A percentile compares a stretch with the other conserved stretches of the same genome.
phyloP scores from a whole-genome alignment of 2,329 filamentous ascomycete species.

The Verticillium dahliae region DNA sequence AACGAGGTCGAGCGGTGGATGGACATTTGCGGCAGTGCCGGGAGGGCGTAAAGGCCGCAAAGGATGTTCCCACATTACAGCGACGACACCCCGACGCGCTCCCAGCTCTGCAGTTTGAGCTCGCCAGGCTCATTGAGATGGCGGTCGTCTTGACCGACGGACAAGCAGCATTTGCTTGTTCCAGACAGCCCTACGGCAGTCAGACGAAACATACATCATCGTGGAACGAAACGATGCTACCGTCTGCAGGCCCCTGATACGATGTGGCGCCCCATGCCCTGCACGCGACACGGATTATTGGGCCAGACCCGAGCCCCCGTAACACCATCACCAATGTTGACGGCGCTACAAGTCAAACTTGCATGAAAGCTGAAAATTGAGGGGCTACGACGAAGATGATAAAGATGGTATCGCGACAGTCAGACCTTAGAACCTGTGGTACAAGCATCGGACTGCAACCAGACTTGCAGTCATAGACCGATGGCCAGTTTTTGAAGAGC shows the following conservation, averaged over 20 bases:
- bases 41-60: conserved; percentile 24
- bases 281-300: background rate
- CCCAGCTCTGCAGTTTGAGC: no score
- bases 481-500: background rate
- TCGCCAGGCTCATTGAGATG: no score
- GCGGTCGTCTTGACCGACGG: no score
- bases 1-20: conserved; percentile 39
- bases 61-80: no score
- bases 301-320: background rate
- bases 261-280: background rate
- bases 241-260: background rate
- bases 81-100: no score
- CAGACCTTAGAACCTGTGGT: background rate
- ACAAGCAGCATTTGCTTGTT: no score
- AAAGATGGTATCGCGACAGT: background rate
- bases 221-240: background rate
- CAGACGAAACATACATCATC: background rate
- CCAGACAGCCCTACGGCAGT: no score
- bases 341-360: background rate
- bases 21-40: conserved; percentile 37
- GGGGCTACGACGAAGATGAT: background rate
- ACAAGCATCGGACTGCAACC: no score
- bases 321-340: background rate
- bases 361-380: background rate
- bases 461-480: no score